phyloP scores from a whole-genome alignment of 2,329 filamentous ascomycete species.

The Ophiostoma ulmi region DNA sequence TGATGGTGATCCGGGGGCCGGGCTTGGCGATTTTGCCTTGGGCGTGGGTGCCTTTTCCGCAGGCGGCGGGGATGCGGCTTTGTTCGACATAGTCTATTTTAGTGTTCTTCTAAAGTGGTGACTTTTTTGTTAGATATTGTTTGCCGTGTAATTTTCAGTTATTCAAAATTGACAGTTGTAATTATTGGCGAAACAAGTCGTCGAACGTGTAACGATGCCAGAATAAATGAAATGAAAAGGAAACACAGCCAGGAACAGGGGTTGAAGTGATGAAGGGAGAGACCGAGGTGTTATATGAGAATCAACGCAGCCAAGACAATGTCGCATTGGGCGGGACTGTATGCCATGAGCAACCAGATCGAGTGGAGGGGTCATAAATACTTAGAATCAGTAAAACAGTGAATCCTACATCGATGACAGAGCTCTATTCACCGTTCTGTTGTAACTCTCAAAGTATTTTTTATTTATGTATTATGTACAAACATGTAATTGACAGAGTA shows the following conservation, averaged over 20 bases:
- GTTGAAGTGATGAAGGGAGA: background rate
- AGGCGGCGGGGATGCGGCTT: constrained; percentile 2
- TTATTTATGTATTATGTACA: background rate
- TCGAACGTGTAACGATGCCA: background rate
- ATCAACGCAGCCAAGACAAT: background rate
- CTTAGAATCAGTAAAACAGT: no score
- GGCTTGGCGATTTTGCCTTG: background rate
- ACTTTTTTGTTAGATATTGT: background rate
- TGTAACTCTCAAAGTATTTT: background rate
- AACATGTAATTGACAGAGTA: background rate
- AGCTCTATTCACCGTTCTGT: no score
- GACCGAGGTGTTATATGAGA: constrained; percentile 4
- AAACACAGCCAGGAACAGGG: background rate
- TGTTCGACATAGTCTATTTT: background rate
- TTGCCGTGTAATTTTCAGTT: background rate
- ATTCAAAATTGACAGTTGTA: background rate
- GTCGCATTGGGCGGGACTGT: background rate
- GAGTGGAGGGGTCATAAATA: background rate
- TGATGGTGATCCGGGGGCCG: background rate
- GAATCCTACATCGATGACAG: no score
- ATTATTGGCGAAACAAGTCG: background rate
- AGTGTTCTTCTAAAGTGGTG: background rate
- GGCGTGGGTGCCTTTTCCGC: background rate
- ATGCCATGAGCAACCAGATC: background rate
- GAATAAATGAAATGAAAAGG: background rate